Evolutionary conservation across 306 rosid species (phyloP), one percentile per base, ranked within the genome.

Genomic region (Quercus gilva): DNA sequence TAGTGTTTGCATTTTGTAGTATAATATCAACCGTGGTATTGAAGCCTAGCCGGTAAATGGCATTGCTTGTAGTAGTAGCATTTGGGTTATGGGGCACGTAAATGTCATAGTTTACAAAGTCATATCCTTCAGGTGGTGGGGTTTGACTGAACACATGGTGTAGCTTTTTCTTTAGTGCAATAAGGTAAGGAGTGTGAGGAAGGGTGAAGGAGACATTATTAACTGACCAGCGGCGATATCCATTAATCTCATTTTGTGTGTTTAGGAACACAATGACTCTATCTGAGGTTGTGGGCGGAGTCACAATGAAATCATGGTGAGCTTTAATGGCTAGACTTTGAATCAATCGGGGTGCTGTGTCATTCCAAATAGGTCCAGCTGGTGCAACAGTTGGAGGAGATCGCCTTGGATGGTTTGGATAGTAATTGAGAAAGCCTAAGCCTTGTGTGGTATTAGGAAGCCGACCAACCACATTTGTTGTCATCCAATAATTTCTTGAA

Each of bases 151-250:
- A 92, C 5, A 74, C 86, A 0, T 74, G 76, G 1, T 70, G 79
- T 0, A 90, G 55, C 25, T 88, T 88, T 5, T 86, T 35, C 74
- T 90, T 91, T 11, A 91, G 86, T 0, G 97, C 86, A 28, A 88
- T 55, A n/a, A 94, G 97, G 70, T 92, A 94, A 59, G 98, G 98
- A 1, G 95, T 92, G 63, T 88, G 89, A 7, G 98, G 92, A 72
- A 86, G 87, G 2, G 52, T 60, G 69, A 91, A 85, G 1, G 99
- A 94, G n/a, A 90, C 95, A 75, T 94, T 92, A 73, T 94, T 92
- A 2, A 94, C 86, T 0, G 97, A 85, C 97, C 97, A 94, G 1
- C 70, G 92, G 0, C 43, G n/a, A 45, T 49, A 3, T 0, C 76
- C 86, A 11, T 86, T 64, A 18, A 91, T 75, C 1, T 0, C 14